phyloP scores from a whole-genome alignment of 2,329 filamentous ascomycete species.

The Coniochaeta sp. region DNA sequence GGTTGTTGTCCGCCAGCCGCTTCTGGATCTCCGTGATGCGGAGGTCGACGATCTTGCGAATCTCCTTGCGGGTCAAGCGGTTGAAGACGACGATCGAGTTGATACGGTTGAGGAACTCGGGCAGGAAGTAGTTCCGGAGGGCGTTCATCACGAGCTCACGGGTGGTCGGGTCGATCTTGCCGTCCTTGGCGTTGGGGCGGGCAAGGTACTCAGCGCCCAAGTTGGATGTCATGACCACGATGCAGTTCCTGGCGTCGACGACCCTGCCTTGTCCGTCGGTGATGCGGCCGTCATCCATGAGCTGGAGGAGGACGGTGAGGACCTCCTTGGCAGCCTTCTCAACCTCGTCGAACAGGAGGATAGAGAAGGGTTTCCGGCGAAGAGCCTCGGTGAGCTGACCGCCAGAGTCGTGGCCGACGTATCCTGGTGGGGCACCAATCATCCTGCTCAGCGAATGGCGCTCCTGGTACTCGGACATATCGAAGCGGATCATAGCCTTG shows the following conservation, averaged over 20 bases:
- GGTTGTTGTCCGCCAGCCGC: constrained; percentile 75
- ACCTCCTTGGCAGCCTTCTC: constrained; percentile 99
- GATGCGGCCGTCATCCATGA: constrained; percentile 98
- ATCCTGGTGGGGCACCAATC: constrained; percentile 95
- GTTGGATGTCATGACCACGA: constrained; percentile 99
- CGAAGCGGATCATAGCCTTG: constrained; percentile 97
- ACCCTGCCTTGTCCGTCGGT: constrained; percentile 95
- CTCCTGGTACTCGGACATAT: constrained; percentile 99
- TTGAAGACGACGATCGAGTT: constrained; percentile 97
- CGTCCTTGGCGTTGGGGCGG: constrained; percentile 69
- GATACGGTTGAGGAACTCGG: constrained; percentile 98
- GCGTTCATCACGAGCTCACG: constrained; percentile 85
- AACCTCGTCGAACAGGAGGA: constrained; percentile 94
- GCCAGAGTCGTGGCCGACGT: constrained; percentile 92
- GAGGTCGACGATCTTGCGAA: constrained; percentile 91
- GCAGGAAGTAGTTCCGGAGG: constrained; percentile 91
- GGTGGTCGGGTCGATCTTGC: constrained; percentile 78
- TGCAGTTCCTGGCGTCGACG: constrained; percentile 94
- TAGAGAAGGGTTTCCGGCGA: constrained; percentile 92
- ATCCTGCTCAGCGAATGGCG: constrained; percentile 91
- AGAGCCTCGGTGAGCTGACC: constrained; percentile 94
- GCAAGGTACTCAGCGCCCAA: constrained; percentile 90
- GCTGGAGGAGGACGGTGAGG: constrained; percentile 91
- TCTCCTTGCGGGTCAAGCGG: constrained; percentile 81
- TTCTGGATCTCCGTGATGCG: constrained; percentile 85